Conservation (phyloP, 140 eudicot species). For the Stevia rebaudiana region DNA sequence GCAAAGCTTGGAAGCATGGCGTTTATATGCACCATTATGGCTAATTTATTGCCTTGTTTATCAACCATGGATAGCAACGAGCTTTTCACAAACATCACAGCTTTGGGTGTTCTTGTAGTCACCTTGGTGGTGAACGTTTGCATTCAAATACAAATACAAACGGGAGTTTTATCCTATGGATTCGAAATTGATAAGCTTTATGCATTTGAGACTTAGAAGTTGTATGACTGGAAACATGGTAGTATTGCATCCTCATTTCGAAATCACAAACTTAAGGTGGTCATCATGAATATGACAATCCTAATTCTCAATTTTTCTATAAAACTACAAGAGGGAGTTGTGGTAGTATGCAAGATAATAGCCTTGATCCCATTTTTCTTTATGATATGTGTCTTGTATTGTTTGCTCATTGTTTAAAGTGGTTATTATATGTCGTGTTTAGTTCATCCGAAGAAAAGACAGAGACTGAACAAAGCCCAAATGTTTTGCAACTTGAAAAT, state of each 20-base stretch:
- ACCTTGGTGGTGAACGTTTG: neutral
- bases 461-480: neutral
- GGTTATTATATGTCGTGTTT: neutral
- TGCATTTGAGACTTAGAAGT: neutral
- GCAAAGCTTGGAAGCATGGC: constrained; percentile 1
- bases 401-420: neutral
- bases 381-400: neutral
- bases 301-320: neutral
- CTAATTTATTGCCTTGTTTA: neutral
- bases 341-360: neutral
- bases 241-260: neutral
- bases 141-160: neutral
- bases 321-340: neutral
- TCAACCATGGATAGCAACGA: neutral
- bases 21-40: neutral
- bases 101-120: neutral
- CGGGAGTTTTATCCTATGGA: neutral
- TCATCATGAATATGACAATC: neutral
- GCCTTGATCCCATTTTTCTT: neutral
- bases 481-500: too few species aligned
- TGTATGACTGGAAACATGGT: neutral
- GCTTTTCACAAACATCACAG: neutral
- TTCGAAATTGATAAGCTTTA: neutral
- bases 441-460: neutral
- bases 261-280: neutral